These are phyloP conservation scores for Amesomyces nigricolor DNA, from an alignment of 2,329 filamentous ascomycete species.

Conservation along the genomic window DNA sequence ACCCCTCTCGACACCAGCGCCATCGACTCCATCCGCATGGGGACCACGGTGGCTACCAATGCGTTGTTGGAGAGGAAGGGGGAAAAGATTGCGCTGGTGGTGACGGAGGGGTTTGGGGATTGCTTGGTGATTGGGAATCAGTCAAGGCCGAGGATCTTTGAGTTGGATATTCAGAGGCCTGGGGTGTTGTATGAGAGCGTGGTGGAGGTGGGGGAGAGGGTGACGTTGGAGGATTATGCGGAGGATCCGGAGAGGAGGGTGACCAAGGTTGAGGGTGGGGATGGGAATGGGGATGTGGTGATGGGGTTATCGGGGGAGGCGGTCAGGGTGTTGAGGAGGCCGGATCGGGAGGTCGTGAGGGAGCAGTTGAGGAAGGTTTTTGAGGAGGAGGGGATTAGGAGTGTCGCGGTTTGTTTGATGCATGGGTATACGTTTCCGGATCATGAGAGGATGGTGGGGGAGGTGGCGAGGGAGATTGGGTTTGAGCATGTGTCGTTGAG, in stretches of 20 bases:
- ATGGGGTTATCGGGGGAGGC: conserved; percentile 69
- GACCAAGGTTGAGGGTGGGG: conserved; percentile 49
- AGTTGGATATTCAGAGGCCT: conserved; percentile 78
- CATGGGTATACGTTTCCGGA: conserved; percentile 87
- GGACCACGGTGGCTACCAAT: conserved; percentile 91
- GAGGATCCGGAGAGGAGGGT: conserved; percentile 67
- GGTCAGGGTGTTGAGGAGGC: conserved; percentile 62
- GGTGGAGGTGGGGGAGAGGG: conserved; percentile 84
- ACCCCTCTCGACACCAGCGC: conserved; percentile 72
- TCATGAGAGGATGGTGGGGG: conserved; percentile 74
- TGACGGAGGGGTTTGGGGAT: conserved; percentile 83
- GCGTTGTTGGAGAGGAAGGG: conserved; percentile 86
- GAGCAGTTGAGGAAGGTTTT: conserved; percentile 59
- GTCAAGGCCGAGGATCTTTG: conserved; percentile 83
- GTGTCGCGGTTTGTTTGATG: conserved; percentile 85
- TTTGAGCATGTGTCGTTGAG: conserved; percentile 78
- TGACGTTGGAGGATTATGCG: conserved; percentile 86
- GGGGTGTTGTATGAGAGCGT: conserved; percentile 82
- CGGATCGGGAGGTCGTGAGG: conserved; percentile 51
- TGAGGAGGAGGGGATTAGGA: conserved; percentile 62
- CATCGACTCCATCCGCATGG: conserved; percentile 92
- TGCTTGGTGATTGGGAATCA: conserved; percentile 88
- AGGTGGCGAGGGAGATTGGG: conserved; percentile 71
- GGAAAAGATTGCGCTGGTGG: conserved; percentile 79
- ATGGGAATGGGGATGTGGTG: conserved; percentile 52